These are phyloP conservation scores for Eutrema yunnanense DNA, from an alignment of 345 rosid genomes.

Conservation along the genomic window DNA sequence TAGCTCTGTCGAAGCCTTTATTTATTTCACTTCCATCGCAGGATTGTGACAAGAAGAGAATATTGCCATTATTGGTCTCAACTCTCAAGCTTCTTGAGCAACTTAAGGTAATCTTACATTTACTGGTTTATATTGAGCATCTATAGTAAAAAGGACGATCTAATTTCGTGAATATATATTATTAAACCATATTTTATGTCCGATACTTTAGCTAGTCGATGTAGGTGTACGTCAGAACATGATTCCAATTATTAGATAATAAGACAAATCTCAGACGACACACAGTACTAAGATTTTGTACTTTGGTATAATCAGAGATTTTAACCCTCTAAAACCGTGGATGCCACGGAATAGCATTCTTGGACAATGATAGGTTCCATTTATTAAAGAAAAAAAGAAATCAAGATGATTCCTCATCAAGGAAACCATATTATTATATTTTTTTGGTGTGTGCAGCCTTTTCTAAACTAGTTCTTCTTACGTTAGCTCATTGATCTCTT, in stretches of 20 bases:
- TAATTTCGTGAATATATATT: not conserved
- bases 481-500: constrained; percentile 7
- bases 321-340: not conserved
- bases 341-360: constrained; percentile 26
- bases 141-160: constrained; percentile 1
- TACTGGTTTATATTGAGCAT: constrained; percentile 30
- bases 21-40: not conserved
- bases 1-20: not conserved
- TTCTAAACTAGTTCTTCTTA: not conserved
- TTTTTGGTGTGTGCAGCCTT: not conserved
- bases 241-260: constrained; percentile 21
- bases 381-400: not conserved
- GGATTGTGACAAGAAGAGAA: constrained; percentile 12
- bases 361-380: not conserved
- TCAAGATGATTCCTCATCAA: not conserved
- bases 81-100: constrained; percentile 17
- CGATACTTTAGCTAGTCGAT: constrained; percentile 7
- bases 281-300: constrained; percentile 19
- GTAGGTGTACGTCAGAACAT: constrained; percentile 29
- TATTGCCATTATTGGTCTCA: constrained; percentile 22
- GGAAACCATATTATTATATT: not conserved
- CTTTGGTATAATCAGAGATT: constrained; percentile 22
- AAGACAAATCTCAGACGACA: constrained; percentile 18
- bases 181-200: constrained; percentile 1
- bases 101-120: constrained; percentile 7